Evolutionary conservation across 805 yeast species (phyloP).

Genomic region (Blastobotrys chiropterorum): DNA sequence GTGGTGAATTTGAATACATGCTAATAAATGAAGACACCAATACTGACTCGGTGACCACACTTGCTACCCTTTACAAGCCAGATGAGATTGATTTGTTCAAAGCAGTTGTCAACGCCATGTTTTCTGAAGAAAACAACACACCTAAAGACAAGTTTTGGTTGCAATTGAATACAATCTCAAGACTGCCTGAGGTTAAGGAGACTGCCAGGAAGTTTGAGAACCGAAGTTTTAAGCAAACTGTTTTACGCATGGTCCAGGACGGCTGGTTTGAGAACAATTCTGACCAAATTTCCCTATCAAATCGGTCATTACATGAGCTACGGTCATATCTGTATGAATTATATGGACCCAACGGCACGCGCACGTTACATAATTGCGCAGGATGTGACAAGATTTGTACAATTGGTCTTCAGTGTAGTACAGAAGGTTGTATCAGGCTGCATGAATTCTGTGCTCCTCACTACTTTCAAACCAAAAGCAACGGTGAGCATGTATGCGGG

Average conservation of each 20-base stretch:
- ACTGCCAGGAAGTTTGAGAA: neutral
- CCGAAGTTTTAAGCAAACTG: neutral
- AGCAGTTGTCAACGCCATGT: slow-evolving; percentile 36
- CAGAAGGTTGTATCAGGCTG: slow-evolving; percentile 36
- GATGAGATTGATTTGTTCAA: slow-evolving; percentile 44
- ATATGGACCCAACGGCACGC: slow-evolving; percentile 30
- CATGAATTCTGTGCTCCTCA: slow-evolving; percentile 42
- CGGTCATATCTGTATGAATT: slow-evolving; percentile 37
- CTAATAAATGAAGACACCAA: slow-evolving; percentile 39
- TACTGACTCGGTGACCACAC: slow-evolving; percentile 29
- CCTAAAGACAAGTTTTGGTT: slow-evolving; percentile 7
- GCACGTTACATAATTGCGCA: slow-evolving; percentile 37
- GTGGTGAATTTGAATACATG: slow-evolving; percentile 31
- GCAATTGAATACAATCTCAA: slow-evolving; percentile 20
- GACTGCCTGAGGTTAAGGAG: neutral
- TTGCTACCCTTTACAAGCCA: slow-evolving; percentile 33
- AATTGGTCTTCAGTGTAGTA: slow-evolving; percentile 40
- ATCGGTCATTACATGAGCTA: slow-evolving; percentile 44
- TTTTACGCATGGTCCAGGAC: slow-evolving; percentile 33
- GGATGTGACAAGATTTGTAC: slow-evolving; percentile 53
- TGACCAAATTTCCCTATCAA: slow-evolving; percentile 26
- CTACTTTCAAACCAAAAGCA: neutral
- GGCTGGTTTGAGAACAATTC: slow-evolving; percentile 40
- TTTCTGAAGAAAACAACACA: slow-evolving; percentile 24
- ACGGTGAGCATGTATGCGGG: neutral